phyloP scores from a whole-genome alignment of 345 rosid species.

The Acer saccharum region DNA sequence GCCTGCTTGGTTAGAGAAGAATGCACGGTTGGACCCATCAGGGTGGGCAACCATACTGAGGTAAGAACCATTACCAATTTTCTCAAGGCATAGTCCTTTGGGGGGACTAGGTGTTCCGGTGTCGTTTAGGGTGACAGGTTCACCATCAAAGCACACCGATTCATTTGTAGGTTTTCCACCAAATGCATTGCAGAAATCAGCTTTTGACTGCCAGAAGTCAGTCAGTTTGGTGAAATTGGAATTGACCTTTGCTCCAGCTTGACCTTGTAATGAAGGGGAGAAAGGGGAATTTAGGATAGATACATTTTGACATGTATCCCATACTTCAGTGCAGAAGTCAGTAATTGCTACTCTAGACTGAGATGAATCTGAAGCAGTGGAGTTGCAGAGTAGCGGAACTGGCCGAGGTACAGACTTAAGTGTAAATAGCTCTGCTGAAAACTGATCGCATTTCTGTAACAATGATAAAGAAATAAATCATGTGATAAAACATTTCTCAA shows the following conservation, averaged over 20 bases:
- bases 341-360: constrained; percentile 47
- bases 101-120: constrained; percentile 48
- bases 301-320: constrained; percentile 80
- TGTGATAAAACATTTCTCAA: background rate
- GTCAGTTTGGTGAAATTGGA: constrained; percentile 51
- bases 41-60: constrained; percentile 91
- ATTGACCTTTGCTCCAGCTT: constrained; percentile 47
- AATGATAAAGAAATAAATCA: constrained; percentile 2
- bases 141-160: constrained; percentile 64
- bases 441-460: constrained; percentile 90
- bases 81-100: constrained; percentile 78
- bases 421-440: constrained; percentile 70
- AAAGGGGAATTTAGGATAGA: constrained; percentile 71
- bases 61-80: constrained; percentile 67
- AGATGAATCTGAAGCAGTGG: constrained; percentile 62
- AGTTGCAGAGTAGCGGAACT: constrained; percentile 93
- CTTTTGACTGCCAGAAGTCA: constrained; percentile 64
- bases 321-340: constrained; percentile 79
- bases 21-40: constrained; percentile 82
- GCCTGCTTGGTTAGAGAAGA: constrained; percentile 75
- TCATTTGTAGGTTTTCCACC: constrained; percentile 59
- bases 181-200: constrained; percentile 70
- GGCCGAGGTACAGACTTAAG: constrained; percentile 44
- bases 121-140: constrained; percentile 47
- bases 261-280: constrained; percentile 67